Evolutionary conservation across 2,329 filamentous ascomycete species (phyloP).

Genomic region (Coniosporium tulheliwenetii): DNA sequence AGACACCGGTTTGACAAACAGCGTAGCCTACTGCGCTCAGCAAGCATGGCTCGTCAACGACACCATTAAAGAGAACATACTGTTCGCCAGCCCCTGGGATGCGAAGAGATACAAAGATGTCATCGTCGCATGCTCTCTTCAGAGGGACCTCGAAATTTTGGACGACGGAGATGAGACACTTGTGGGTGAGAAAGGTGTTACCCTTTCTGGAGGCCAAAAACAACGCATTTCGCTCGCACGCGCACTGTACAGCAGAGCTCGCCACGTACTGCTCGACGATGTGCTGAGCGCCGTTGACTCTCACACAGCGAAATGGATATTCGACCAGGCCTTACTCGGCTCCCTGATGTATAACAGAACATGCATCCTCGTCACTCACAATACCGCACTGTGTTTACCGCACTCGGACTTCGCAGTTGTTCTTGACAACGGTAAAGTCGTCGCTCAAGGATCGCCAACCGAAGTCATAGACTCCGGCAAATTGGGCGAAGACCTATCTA

Average conservation of each 20-base stretch:
- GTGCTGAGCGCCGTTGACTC: constrained; percentile 94
- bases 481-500: constrained; percentile 71
- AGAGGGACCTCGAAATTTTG: constrained; percentile 82
- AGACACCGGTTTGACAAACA: constrained; percentile 75
- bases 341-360: constrained; percentile 79
- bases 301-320: constrained; percentile 96
- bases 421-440: constrained; percentile 73
- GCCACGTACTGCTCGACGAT: constrained; percentile 82
- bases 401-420: constrained; percentile 67
- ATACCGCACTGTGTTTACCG: constrained; percentile 74
- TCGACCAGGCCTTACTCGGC: constrained; percentile 79
- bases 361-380: constrained; percentile 92
- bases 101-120: constrained; percentile 75
- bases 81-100: constrained; percentile 72
- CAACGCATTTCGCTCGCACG: constrained; percentile 94
- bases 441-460: constrained; percentile 57
- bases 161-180: constrained; percentile 85
- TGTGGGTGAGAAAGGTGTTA: constrained; percentile 94
- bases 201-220: constrained; percentile 91
- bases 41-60: constrained; percentile 95
- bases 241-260: constrained; percentile 89
- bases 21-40: constrained; percentile 90
- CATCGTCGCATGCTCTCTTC: constrained; percentile 76
- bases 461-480: constrained; percentile 77
- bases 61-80: constrained; percentile 88